Base-by-base conservation (phyloP, 495 filamentous ascomycete genomes). In the Pyronema domesticum region DNA sequence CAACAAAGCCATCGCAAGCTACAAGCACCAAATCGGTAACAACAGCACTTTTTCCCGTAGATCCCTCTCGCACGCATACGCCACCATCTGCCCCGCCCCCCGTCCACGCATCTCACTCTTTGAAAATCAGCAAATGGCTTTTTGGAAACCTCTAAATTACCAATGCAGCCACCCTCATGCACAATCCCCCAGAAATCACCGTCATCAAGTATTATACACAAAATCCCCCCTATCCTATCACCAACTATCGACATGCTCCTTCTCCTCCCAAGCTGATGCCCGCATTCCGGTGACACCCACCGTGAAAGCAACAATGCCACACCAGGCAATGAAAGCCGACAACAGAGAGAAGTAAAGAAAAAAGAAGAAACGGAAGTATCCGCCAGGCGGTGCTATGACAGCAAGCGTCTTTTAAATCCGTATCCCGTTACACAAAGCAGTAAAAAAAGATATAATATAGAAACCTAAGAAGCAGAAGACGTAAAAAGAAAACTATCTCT, bases 121-220 rank as follows among this genome's bases (percentile, higher is more conserved):
- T 30, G 23, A 30, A 30, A 42, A 42, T 17, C 11, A 13, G 6
- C 39, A 42, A 13, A 14, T n/a, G 13, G 45, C 10, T 23, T 47
- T 15, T 17, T 47, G 19, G 19, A 47, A 47, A 30, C 45, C 45
- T 47, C 45, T 47, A 47, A 30, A 47, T 47, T 47, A 47, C 39
- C 39, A 42, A 42, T 15, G 45, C 19, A 47, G 4, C 45, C 45
- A 47, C 19, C 19, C 18, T 30, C 45, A 30, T 47, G 45, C 45
- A 30, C n/a, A 47, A 14, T 11, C 8, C 39, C 39, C 23, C 23
- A 30, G 15, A 17, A 42, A 42, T 42, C 45, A 3, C 11, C 45
- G 3, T 15, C 45, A 15, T 7, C 45, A 47, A 47, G 19, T 47
- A 47, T 47, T 47, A 47, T 47, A 47, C 45, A 47, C 14, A 47